Evolutionary conservation across 2,329 filamentous ascomycete genomes (phyloP), one percentile per base, ranked within the genome.

Genomic region (Pyrenophora tritici-repentis): DNA sequence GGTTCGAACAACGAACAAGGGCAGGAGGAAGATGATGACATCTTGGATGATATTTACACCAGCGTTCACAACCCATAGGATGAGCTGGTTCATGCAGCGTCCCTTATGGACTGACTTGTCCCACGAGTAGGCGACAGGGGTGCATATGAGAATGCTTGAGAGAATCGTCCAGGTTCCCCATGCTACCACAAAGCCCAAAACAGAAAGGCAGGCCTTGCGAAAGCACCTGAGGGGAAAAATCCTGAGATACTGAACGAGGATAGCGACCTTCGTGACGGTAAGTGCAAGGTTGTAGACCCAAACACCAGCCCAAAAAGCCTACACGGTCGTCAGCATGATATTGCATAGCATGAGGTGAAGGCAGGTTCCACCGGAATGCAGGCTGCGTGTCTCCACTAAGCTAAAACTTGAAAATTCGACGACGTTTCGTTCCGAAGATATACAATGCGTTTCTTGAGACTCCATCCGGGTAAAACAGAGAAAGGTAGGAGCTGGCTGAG

Each of bases 291-390:
- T 64, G 50, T 73, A 72, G 6, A 70, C 58, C 67, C 66, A 71
- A 0, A 71, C 50, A 16, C 66, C 67, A 7, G 63, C 66, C 70
- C 69, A 73, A 38, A 73, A 72, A 22, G 66, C 62, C 70, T 72
- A 37, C 10, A 26, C 36, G 20, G 2, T 34, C 14, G 47, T 69
- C 32, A 68, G 63, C 29, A 14, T 17, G 17, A 20, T 31, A 26
- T 18, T 13, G 8, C 36, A 13, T 6, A 12, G 9, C 9, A 3
- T 8, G 10, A 5, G 22, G 1, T 24, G 22, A 18, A 22, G 17
- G 16, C 22, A 16, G 13, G 5, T 5, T 18, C 26, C 26, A 29
- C 26, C 26, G 10, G 26, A 29, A 29, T 29, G 26, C 26, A 13
- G 26, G 9, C 26, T 29, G 26, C 26, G 26, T 29, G 26, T 29